phyloP scores from a whole-genome alignment of 495 filamentous ascomycete genomes.

The Penicillium waksmanii region DNA sequence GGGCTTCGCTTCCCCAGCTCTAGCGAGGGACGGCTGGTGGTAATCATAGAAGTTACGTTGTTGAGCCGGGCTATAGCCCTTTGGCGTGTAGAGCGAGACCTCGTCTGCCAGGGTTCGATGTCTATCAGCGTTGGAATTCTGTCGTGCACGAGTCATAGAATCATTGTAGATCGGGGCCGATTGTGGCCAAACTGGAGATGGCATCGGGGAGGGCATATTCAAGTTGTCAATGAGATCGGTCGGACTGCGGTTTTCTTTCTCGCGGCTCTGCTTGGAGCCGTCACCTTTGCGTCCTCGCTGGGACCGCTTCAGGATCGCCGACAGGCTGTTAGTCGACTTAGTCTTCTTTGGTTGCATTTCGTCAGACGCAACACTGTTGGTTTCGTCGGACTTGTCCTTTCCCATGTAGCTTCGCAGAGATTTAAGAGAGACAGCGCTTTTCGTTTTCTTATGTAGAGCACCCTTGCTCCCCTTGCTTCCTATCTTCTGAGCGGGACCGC shows the following conservation, averaged over 20 bases:
- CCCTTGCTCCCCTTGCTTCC: conserved; percentile 36
- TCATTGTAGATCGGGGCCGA: conserved; percentile 50
- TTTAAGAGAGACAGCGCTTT: conserved; percentile 69
- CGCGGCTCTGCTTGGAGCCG: conserved; percentile 51
- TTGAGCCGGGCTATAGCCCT: conserved; percentile 63
- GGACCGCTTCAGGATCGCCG: conserved; percentile 54
- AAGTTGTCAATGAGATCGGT: conserved; percentile 48
- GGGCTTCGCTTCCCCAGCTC: conserved; percentile 37
- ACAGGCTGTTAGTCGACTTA: conserved; percentile 81
- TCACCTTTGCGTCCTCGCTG: conserved; percentile 47
- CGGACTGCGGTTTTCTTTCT: conserved; percentile 78
- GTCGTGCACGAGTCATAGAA: conserved; percentile 25
- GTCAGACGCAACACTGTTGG: conserved; percentile 28
- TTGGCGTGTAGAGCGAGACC: conserved; percentile 63
- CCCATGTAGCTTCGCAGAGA: conserved; percentile 59
- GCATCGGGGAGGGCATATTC: conserved; percentile 71
- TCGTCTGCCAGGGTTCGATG: conserved; percentile 56
- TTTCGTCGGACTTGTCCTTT: conserved; percentile 52
- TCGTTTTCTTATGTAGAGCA: conserved; percentile 62
- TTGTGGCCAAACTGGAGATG: conserved; percentile 82
- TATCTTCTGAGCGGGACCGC: conserved; percentile 24
- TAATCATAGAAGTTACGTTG: conserved; percentile 67
- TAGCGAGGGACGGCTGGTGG: conserved; percentile 57
- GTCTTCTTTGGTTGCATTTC: conserved; percentile 73
- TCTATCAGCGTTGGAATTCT: conserved; percentile 40